phyloP scores from a whole-genome alignment of 1,284 basidiomycete genomes.

The Bothia castanella region DNA sequence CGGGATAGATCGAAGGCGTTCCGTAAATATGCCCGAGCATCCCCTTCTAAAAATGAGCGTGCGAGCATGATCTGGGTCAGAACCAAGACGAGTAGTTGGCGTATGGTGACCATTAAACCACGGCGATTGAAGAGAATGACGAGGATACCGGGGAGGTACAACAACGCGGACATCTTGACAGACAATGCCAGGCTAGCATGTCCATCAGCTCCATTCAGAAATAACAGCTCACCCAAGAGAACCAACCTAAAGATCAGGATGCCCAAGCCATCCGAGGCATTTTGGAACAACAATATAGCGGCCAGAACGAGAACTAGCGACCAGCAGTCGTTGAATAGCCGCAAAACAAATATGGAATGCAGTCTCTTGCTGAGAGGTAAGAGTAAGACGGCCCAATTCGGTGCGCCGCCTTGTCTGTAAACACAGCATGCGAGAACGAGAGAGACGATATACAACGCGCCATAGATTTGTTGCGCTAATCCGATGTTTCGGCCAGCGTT shows the following conservation, averaged over 20 bases:
- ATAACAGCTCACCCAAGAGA: neutral
- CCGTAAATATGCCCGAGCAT: slow-evolving; percentile 63
- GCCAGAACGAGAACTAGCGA: slow-evolving; percentile 62
- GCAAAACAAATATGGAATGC: slow-evolving; percentile 89
- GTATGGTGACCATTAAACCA: slow-evolving; percentile 58
- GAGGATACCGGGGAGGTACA: slow-evolving; percentile 88
- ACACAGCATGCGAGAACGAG: slow-evolving; percentile 64
- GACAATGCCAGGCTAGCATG: slow-evolving; percentile 72
- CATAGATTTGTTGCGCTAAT: slow-evolving; percentile 78
- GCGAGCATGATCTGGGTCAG: slow-evolving; percentile 65
- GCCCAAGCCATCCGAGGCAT: slow-evolving; percentile 58
- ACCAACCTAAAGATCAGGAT: slow-evolving; percentile 72
- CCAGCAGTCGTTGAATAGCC: slow-evolving; percentile 96
- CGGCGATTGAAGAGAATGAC: slow-evolving; percentile 74
- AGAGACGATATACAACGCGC: slow-evolving; percentile 64
- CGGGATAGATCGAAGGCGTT: slow-evolving; percentile 88
- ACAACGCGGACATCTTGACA: slow-evolving; percentile 93
- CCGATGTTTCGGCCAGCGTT: slow-evolving; percentile 58
- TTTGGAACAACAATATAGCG: slow-evolving; percentile 58
- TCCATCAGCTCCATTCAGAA: slow-evolving; percentile 11
- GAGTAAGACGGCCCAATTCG: slow-evolving; percentile 78
- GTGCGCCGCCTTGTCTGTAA: slow-evolving; percentile 63
- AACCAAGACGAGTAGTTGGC: slow-evolving; percentile 52
- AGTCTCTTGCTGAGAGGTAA: slow-evolving; percentile 88
- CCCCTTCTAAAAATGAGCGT: slow-evolving; percentile 64